Evolutionary conservation across 768 basidiomycete genomes (phyloP), one percentile per base, ranked within the genome.

Genomic region (Rhizopogon sp.): DNA sequence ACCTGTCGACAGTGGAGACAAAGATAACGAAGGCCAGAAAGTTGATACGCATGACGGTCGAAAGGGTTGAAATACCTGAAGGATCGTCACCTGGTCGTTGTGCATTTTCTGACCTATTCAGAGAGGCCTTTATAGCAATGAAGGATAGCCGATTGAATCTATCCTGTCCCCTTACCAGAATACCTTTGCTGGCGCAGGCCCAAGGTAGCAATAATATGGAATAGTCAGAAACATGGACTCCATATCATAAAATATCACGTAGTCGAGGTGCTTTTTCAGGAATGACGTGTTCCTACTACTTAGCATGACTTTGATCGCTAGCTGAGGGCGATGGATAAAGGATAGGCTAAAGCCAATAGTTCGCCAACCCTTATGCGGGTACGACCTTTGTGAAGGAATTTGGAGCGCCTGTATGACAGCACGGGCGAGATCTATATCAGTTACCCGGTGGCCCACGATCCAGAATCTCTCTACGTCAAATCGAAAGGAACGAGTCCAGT

Each of bases 1-100:
- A 73, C 37, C 5, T 17, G 7, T 20, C 25, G 6, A 50, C 41
- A 37, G 14, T 6, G 35, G 3, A 22, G 35, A 20, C 35, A 5
- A 49, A 37, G 2, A 37, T 16, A 14, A 37, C 14, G 20, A 25
- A 37, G 20, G 2, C 22, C 22, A 16, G 14, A 49, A 37, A 37
- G 35, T 37, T 6, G 33, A 6, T 16, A 37, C 47, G 33, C 47
- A 49, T 49, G 14, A 49, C 16, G 20, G n/a, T 13, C 6, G 16
- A 16, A 49, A 5, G n/a, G 17, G 5, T 40, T 7, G 39, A 16
- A 14, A 46, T 46, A 8, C 14, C 3, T 1, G 31, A 35, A 22
- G 46, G 22, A 2, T 49, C 5, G 22, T 49, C 47, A 16, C 16
- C 9, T 7, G 3, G 14, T 37, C 13, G 16, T 35, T 25, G 47